phyloP scores from a whole-genome alignment of 1,284 basidiomycete species.

The Waitea zeae region DNA sequence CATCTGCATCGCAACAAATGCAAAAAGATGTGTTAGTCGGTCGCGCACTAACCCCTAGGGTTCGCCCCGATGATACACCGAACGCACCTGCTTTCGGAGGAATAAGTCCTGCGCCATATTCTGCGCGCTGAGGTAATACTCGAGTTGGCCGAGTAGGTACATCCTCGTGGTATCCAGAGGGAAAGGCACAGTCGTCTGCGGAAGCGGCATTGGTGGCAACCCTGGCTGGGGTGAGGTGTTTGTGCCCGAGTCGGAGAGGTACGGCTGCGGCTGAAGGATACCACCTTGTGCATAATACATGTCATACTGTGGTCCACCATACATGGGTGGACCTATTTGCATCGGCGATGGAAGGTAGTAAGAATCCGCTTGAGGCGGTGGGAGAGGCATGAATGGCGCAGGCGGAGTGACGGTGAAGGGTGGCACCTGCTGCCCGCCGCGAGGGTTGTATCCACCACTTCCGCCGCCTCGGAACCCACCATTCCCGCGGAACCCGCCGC shows the following conservation, averaged over 20 bases:
- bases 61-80: constrained; percentile 1
- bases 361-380: too few relatives aligned
- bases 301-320: constrained; percentile 9
- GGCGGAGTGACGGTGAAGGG: too few relatives aligned
- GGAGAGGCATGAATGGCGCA: too few relatives aligned
- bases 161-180: constrained; percentile 46
- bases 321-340: constrained; percentile 9
- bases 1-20: constrained; percentile 41
- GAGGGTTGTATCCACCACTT: too few relatives aligned
- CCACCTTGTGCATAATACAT: constrained; percentile 14
- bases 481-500: constrained; percentile 14
- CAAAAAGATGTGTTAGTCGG: constrained; percentile 4
- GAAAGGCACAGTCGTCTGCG: constrained; percentile 33
- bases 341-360: too few relatives aligned
- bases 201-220: too few relatives aligned
- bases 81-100: constrained; percentile 53
- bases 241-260: too few relatives aligned
- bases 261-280: too few relatives aligned
- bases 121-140: constrained; percentile 79
- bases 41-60: constrained; percentile 1
- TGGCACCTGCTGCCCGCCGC: too few relatives aligned
- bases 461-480: constrained; percentile 11
- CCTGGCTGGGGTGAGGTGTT: too few relatives aligned
- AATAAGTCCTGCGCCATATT: constrained; percentile 77
- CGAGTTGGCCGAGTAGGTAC: constrained; percentile 65